Percentiles rank a stretch among this genome's conserved stretches.
Evolutionary conservation across 768 basidiomycete species (phyloP).

Genomic region (Mycena sanguinolenta): DNA sequence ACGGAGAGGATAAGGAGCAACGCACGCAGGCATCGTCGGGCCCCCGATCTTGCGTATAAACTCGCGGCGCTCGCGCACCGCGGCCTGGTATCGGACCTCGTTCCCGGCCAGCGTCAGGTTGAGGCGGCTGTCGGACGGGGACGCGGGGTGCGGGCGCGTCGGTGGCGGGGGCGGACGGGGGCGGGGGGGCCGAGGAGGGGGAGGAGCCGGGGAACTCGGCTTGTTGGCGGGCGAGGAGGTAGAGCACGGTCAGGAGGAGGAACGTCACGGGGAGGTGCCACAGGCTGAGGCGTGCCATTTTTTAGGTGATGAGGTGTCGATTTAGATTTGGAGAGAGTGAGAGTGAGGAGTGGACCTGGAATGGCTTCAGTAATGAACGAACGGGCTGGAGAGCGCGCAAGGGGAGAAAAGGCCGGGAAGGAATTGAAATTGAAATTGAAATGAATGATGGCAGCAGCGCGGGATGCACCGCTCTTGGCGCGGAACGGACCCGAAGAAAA

Average conservation of each 20-base stretch:
- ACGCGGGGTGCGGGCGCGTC: too few relatives aligned
- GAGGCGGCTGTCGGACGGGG: conserved; percentile 8
- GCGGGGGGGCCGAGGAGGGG: neutral
- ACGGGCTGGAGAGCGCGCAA: too few relatives aligned
- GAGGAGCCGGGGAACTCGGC: neutral
- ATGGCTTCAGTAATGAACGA: too few relatives aligned
- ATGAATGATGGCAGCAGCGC: too few relatives aligned
- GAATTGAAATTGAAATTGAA: too few relatives aligned
- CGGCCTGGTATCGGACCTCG: conserved; percentile 26
- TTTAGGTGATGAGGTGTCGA: too few relatives aligned
- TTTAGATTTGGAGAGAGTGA: too few relatives aligned
- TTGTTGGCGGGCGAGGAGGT: conserved; percentile 19
- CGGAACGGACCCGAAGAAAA: too few relatives aligned
- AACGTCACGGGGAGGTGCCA: neutral
- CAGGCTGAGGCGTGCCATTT: conserved; percentile 17
- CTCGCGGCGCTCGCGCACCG: conserved; percentile 16
- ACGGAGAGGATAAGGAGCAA: neutral
- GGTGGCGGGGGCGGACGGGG: too few relatives aligned
- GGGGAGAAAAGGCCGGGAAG: too few relatives aligned
- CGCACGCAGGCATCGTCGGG: neutral
- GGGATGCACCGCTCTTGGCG: too few relatives aligned
- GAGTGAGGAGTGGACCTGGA: too few relatives aligned
- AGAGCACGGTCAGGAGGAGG: neutral
- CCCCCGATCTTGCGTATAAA: conserved; percentile 2
- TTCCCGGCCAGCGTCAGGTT: conserved; percentile 18